Base-by-base conservation (phyloP, 164 flowering plant species). In the Vitis rotundifolia region DNA sequence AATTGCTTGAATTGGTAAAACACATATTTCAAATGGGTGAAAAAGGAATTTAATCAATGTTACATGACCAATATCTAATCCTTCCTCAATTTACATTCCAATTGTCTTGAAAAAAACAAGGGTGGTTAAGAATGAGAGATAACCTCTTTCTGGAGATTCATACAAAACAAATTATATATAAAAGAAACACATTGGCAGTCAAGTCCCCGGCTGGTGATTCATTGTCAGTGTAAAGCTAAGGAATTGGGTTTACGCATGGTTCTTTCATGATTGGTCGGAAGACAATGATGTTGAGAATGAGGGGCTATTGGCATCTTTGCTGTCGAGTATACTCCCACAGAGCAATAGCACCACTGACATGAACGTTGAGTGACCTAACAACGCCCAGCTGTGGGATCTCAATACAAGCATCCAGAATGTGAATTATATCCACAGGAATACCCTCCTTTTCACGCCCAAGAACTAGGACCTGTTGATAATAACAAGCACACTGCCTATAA, bases 361-460 rank as follows among this genome's bases (percentile, higher is more conserved):
- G 99, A 69, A 96, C 99, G 72, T 96, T 96, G 57, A 96, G 97
- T 55, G 99, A 93, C 59, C 99, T 83, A 28, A 96, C 95, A 54
- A 96, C 88, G 47, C 99, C 99, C 66, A 96, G 64, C 77, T 96
- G 98, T 29, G 99, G 99, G 63, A 92, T 96, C 85, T 96, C 98
- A 56, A 93, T 75, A 76, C 99, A 96, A 63, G 89, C 95, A 81
- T 96, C 99, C 65, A 96, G 77, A 54, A 87, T 72, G 69, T 96
- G 99, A 51, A 93, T 93, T 74, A 93, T 85, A 75, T 93, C 97
- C 70, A 92, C 98, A 5, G 98, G 99, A 76, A 96, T 91, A 5
- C 99, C 99, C 76, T 93, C 97, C 79, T 93, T 96, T 77, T 96
- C 99, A 48, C 91, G 93, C 12, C 99, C 98, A 72, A 96, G 97